Percentiles rank a stretch among this genome's conserved stretches.
These are phyloP conservation scores for Hymenoscyphus salicellus DNA, from an alignment of 2,329 filamentous ascomycete genomes.

Conservation along the genomic window DNA sequence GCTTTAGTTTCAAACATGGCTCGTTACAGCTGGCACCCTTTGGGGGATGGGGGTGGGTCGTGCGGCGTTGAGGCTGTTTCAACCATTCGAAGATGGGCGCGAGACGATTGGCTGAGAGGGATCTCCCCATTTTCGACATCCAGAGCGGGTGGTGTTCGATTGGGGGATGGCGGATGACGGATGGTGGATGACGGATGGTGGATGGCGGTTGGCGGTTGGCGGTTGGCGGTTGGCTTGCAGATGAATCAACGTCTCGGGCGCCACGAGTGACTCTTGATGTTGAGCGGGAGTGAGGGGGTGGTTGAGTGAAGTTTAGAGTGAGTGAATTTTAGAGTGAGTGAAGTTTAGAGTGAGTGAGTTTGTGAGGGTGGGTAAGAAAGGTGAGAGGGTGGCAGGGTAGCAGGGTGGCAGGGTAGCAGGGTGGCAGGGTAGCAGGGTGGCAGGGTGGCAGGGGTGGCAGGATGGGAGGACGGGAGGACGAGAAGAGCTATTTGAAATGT, in stretches of 20 bases:
- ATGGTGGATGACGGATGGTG: background rate
- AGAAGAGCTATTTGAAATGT: background rate
- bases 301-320: background rate
- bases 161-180: background rate
- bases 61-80: background rate
- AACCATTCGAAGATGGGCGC: background rate
- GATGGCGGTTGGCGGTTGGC: background rate
- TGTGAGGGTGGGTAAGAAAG: background rate
- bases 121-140: background rate
- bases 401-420: too few relatives aligned
- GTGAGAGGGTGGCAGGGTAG: too few relatives aligned
- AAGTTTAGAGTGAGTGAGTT: background rate
- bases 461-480: background rate
- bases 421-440: too few relatives aligned
- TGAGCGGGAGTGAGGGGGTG: background rate
- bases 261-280: background rate
- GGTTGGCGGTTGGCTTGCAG: background rate
- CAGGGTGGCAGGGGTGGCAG: too few relatives aligned
- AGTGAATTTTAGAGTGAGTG: background rate
- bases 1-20: conserved; percentile 1
- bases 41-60: background rate
- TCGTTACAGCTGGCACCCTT: background rate
- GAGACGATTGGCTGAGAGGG: background rate
- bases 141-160: background rate
- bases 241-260: background rate